A percentile compares a stretch with the other conserved stretches of the same genome.
phyloP scores from a whole-genome alignment of 257 asterid species.

The Lavandula angustifolia region DNA sequence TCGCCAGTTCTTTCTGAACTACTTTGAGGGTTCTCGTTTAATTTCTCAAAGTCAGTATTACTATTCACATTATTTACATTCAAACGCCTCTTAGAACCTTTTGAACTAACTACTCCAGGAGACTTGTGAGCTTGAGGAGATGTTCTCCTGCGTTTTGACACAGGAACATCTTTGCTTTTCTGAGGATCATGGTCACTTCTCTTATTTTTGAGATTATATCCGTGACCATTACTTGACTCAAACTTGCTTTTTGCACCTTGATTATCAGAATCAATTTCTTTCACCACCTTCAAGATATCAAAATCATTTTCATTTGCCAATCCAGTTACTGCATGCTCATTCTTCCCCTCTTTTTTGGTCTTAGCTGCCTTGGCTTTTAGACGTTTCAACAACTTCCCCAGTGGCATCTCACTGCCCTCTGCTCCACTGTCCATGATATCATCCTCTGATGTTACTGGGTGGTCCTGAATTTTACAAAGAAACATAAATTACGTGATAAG shows the following conservation, averaged over 20 bases:
- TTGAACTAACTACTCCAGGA: constrained; percentile 34
- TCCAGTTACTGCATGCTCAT: constrained; percentile 45
- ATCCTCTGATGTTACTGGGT: constrained; percentile 54
- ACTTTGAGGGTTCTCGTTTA: constrained; percentile 45
- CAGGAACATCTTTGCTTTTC: constrained; percentile 59
- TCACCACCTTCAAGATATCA: constrained; percentile 76
- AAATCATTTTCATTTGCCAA: constrained; percentile 48
- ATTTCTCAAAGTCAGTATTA: constrained; percentile 39
- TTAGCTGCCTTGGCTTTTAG: constrained; percentile 76
- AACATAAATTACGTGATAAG: constrained; percentile 26
- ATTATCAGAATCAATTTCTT: constrained; percentile 69
- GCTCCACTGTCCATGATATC: constrained; percentile 78
- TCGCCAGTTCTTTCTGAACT: constrained; percentile 50
- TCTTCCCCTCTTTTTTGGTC: constrained; percentile 65
- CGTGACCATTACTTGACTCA: constrained; percentile 69
- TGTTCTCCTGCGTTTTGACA: constrained; percentile 71
- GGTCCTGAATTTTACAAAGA: constrained; percentile 47
- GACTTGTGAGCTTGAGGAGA: constrained; percentile 53
- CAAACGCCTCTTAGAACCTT: constrained; percentile 43
- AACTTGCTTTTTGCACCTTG: constrained; percentile 50
- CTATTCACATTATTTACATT: constrained; percentile 32
- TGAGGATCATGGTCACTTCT: constrained; percentile 44
- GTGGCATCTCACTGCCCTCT: constrained; percentile 88
- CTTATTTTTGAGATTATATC: constrained; percentile 41
- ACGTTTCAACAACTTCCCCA: constrained; percentile 75